These are phyloP conservation scores for Pythium brachiatum DNA, from an alignment of 352 stramenopile species.

Conservation along the genomic window DNA sequence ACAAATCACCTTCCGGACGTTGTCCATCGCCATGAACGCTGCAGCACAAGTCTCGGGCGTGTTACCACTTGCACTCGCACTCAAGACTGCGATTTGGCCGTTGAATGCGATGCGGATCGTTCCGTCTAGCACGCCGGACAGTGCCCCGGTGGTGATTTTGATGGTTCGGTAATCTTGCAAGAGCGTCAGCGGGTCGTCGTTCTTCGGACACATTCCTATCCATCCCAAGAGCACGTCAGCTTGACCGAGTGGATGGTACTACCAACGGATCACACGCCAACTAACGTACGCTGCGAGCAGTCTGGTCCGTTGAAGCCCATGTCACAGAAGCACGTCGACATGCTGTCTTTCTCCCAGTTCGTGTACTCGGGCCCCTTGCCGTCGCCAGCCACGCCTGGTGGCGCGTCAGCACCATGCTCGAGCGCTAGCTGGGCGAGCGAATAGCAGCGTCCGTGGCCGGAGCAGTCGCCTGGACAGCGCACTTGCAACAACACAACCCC, in stretches of 20 bases:
- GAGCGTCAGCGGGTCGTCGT: conserved; percentile 81
- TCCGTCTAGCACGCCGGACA: conserved; percentile 29
- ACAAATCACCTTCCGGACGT: conserved; percentile 41
- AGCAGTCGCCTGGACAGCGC: conserved; percentile 58
- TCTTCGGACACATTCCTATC: conserved; percentile 82
- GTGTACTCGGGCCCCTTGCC: conserved; percentile 58
- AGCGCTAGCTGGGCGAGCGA: conserved; percentile 47
- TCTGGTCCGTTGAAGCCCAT: conserved; percentile 79
- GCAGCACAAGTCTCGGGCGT: conserved; percentile 30
- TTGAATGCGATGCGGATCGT: conserved; percentile 48
- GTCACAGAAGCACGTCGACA: conserved; percentile 81
- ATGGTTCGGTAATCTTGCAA: conserved; percentile 61
- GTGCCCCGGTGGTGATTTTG: conserved; percentile 44
- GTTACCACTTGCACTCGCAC: conserved; percentile 36
- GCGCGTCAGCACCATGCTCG: conserved; percentile 44
- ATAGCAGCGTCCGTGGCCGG: conserved; percentile 60
- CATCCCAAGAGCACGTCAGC: not conserved
- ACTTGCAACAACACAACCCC: conserved; percentile 18
- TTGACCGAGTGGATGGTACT: too few species aligned
- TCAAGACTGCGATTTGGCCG: conserved; percentile 42
- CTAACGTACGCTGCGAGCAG: conserved; percentile 75
- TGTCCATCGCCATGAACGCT: conserved; percentile 43
- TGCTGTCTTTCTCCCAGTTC: conserved; percentile 85
- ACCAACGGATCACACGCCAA: too few species aligned
- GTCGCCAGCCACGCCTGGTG: conserved; percentile 32